Evolutionary conservation across 2,329 filamentous ascomycete species (phyloP).

Genomic region (Penicillium occitanis): DNA sequence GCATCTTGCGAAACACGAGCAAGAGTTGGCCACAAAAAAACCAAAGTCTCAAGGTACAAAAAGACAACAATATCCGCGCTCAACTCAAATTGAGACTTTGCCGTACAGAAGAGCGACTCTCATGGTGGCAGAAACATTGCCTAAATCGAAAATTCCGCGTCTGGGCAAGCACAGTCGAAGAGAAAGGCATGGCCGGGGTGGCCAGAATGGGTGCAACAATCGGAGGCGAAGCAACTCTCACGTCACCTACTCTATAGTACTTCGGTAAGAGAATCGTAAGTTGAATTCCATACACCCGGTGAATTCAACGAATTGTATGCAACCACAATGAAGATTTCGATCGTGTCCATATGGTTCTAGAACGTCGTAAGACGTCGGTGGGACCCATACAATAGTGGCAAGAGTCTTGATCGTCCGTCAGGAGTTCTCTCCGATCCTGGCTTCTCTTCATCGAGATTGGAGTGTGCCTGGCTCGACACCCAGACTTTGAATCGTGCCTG

Average conservation of each 20-base stretch:
- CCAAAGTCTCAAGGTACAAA: neutral
- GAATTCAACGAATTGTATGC: neutral
- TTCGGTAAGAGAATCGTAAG: neutral
- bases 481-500: constrained; percentile 6
- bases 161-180: neutral
- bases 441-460: neutral
- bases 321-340: neutral
- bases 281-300: neutral
- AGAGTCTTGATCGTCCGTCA: neutral
- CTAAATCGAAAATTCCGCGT: neutral
- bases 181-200: neutral
- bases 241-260: neutral
- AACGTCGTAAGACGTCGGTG: neutral
- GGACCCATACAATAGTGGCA: neutral
- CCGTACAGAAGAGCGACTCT: neutral
- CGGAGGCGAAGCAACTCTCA: neutral
- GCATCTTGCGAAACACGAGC: neutral
- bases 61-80: neutral
- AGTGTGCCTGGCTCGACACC: neutral
- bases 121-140: neutral
- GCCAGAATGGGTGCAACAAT: neutral
- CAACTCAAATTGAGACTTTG: neutral
- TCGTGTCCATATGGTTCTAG: neutral
- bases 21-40: neutral
- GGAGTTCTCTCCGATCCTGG: neutral